Evolutionary conservation across 2,329 filamentous ascomycete genomes (phyloP).

Genomic region (Fusarium proliferatum): DNA sequence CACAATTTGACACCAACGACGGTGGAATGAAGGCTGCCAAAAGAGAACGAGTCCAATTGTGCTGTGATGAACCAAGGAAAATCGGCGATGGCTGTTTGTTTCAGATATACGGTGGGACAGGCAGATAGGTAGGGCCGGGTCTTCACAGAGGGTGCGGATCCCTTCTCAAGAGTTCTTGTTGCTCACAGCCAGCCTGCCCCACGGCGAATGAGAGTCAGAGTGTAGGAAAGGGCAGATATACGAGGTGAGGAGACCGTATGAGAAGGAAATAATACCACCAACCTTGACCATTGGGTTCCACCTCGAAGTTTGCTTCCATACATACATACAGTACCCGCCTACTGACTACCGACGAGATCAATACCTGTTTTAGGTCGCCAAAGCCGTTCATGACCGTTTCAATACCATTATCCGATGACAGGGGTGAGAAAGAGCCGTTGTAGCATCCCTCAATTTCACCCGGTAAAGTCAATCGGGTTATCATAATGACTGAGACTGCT

Average conservation of each 20-base stretch:
- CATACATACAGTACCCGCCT: background rate
- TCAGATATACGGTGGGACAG: background rate
- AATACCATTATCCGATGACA: background rate
- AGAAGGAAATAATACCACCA: background rate
- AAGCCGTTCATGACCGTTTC: background rate
- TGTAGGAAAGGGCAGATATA: background rate
- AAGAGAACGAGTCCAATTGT: background rate
- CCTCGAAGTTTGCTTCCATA: background rate
- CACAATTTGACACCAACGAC: background rate
- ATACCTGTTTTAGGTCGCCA: background rate
- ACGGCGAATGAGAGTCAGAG: background rate
- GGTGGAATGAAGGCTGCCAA: background rate
- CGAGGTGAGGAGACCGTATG: background rate
- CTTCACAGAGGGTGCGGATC: background rate
- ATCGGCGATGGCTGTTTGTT: background rate
- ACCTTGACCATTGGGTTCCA: background rate
- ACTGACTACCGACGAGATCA: slow-evolving; percentile 3
- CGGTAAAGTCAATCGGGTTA: slow-evolving; percentile 7
- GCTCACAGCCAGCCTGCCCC: background rate
- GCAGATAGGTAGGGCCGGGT: background rate
- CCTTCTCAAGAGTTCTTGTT: background rate
- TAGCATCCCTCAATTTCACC: slow-evolving; percentile 1
- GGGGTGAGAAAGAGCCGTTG: background rate
- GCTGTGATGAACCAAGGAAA: background rate
- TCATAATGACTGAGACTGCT: background rate